Base-by-base conservation (phyloP, 2,329 filamentous ascomycete species). In the Tolypocladium sp. region DNA sequence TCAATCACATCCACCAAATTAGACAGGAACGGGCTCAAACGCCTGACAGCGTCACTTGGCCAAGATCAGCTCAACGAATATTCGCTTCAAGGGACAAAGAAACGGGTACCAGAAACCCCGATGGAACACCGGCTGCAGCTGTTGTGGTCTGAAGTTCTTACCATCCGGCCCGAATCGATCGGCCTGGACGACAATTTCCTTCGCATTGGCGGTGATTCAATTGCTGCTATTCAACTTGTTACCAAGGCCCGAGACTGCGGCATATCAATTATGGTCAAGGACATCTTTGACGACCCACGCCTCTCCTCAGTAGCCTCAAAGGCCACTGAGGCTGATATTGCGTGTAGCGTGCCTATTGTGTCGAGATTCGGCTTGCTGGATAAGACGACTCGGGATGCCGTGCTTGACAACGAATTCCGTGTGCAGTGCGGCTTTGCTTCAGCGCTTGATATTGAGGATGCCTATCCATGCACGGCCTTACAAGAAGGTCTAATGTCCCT, bases 401-500 rank as follows among this genome's bases (percentile, higher is more conserved):
- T 49, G 1, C 2, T 2, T 6, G 44, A 12, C 12, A 4, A 30
- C 4, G 25, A 49, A 25, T 49, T 49, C 22, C 44, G 25, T 7
- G 30, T n/a, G 15, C 25, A 17, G 6, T 17, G 44, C 44, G 44
- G 22, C 13, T n/a, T 30, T 30, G 27, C 27, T 30, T 30, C 27
- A 30, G 27, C 5, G 27, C 27, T 3, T 30, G 27, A 5, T 30
- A 30, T 30, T 33, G 54, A 62, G 6, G 59, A 62, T 30, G 57
- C 55, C 1, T 77, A 73, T 54, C 74, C 74, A 7, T 74, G 71
- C 64, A 71, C 72, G 13, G 66, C 68, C 3, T 64, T 76, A 2
- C 74, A 76, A 56, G 72, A 73, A 62, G 73, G 71, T 3, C 67
- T 77, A 1, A 66, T 77, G 44, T 69, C 70, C 0, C 63, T 75